These are phyloP conservation scores for Gentiana macrophylla DNA, from an alignment of 257 asterid genomes.

Conservation along the genomic window DNA sequence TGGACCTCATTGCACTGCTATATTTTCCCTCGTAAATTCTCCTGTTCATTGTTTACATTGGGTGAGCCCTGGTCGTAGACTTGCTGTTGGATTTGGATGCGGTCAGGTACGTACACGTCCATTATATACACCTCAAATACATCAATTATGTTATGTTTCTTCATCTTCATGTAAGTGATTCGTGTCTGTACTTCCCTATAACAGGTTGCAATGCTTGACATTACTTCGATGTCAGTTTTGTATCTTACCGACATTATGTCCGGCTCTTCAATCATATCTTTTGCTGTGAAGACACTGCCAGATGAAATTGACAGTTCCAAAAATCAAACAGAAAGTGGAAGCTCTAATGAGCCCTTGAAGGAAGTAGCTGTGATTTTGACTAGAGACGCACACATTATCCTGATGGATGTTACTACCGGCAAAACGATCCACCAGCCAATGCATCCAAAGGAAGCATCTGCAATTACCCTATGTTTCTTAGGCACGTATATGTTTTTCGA, in stretches of 20 bases:
- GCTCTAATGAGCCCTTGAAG: constrained; percentile 24
- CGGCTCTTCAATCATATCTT: constrained; percentile 44
- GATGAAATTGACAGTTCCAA: constrained; percentile 19
- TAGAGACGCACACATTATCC: constrained; percentile 47
- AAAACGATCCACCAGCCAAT: constrained; percentile 41
- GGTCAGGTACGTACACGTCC: constrained; percentile 45
- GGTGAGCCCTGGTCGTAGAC: constrained; percentile 51
- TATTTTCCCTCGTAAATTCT: constrained; percentile 51
- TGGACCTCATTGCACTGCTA: constrained; percentile 35
- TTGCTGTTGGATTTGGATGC: constrained; percentile 66
- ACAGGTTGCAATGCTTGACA: constrained; percentile 83
- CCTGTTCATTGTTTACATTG: constrained; percentile 60
- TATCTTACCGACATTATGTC: constrained; percentile 51
- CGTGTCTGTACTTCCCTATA: constrained; percentile 13
- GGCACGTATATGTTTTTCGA: constrained; percentile 39
- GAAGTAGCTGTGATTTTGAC: constrained; percentile 56
- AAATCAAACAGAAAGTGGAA: constrained; percentile 33
- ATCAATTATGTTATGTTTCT: background rate
- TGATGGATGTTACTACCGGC: constrained; percentile 55
- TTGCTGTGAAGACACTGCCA: constrained; percentile 35
- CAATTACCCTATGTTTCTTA: constrained; percentile 56
- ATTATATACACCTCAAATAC: background rate
- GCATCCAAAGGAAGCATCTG: constrained; percentile 41
- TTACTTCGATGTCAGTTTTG: constrained; percentile 55
- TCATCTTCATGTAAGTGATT: constrained; percentile 12